Conservation (phyloP, 805 yeast genomes). For the Kuraishia hungarica region DNA sequence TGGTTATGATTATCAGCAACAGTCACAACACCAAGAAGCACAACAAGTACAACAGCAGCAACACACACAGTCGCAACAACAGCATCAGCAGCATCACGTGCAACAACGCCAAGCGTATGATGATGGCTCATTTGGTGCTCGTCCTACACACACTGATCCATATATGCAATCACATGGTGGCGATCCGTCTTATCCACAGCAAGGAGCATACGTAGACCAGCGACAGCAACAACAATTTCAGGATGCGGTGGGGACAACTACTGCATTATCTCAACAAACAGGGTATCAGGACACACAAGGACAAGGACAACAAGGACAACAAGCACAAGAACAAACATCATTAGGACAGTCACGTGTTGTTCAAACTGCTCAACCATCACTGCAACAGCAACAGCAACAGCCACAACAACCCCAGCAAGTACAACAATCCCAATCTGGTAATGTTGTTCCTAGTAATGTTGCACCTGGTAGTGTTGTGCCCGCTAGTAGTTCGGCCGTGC, state of each 20-base stretch:
- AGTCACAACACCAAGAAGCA: conserved; percentile 4
- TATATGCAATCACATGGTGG: background rate
- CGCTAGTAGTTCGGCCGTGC: too few species aligned
- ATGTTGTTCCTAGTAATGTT: too few species aligned
- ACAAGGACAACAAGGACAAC: background rate
- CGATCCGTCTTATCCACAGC: conserved; percentile 5
- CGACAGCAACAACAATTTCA: conserved; percentile 13
- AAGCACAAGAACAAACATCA: too few species aligned
- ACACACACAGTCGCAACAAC: conserved; percentile 2
- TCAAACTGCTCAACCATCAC: background rate
- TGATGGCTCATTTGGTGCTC: background rate
- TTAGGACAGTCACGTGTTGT: background rate
- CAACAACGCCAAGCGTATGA: background rate
- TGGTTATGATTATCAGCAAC: too few species aligned
- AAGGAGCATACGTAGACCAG: conserved; percentile 7
- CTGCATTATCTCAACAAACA: background rate
- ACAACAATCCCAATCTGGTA: too few species aligned
- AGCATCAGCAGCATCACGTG: conserved; percentile 3
- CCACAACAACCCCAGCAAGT: too few species aligned
- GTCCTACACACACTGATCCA: background rate
- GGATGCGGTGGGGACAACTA: conserved; percentile 20
- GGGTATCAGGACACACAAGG: background rate
- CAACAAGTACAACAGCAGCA: background rate
- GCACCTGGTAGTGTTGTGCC: background rate
- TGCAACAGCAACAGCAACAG: background rate